Evolutionary conservation across 192 early-diverging fungal genomes (phyloP), one percentile per base, ranked within the genome.

Genomic region (Podila clonocystis): DNA sequence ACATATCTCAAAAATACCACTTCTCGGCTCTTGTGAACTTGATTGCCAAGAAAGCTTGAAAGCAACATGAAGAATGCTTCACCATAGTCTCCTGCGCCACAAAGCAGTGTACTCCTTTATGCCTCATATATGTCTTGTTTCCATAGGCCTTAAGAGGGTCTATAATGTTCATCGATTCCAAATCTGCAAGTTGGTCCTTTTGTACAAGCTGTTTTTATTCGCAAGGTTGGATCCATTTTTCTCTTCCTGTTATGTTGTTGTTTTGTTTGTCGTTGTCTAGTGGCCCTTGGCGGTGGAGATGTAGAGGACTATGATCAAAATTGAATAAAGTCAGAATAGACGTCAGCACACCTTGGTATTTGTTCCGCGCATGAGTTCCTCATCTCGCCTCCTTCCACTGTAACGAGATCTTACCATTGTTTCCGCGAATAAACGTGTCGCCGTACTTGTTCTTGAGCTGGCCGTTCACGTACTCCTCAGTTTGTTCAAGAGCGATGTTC

Each of bases 401-500:
- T 41, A 30, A 36, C 2, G 13, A 20, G 13, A 24, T 48, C 48
- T 65, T 90, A 93, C 94, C 95, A 82, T 98, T 98, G 86, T 99
- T 99, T 67, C 97, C 97, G 12, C 97, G 93, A 84, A 99, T 96
- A 84, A 99, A 99, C 3, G 91, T 92, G 69, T 99, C 97, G 26
- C 97, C 97, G 78, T 97, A 99, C 62, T 87, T 91, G 86, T 97
- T 96, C 68, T 93, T 97, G 36, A 95, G 84, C 63, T 93, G 86
- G n/a, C 97, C 97, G 77, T 97, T 93, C 31, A 97, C 97, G 63
- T 93, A 97, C 84, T 99, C 97, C 72, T 97, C 92, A 7, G 97
- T 97, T 66, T 96, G 90, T 85, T 98, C 97, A 79, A 99, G 68
- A 15, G 96, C 97, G 87, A 99, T 97, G 85, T 99, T 98, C 97